Percentiles rank a stretch among this genome's conserved stretches.
Evolutionary conservation across 495 filamentous ascomycete genomes (phyloP).

Genomic region (Aspergillus biplanus): DNA sequence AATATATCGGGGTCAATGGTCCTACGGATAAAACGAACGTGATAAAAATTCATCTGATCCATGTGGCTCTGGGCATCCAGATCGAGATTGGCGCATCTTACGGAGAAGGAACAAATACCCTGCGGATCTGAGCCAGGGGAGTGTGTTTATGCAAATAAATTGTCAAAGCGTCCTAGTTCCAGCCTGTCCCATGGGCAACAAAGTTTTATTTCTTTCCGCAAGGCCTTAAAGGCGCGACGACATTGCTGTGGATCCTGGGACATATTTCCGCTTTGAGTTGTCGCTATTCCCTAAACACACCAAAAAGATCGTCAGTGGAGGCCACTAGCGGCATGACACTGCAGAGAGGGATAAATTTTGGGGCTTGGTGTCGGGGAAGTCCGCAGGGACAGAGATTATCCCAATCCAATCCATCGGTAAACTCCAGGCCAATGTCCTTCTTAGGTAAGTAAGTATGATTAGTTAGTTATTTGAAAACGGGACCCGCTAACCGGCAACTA

Average conservation of each 20-base stretch:
- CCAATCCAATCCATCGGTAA: neutral
- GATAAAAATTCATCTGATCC: neutral
- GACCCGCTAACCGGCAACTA: too few relatives aligned
- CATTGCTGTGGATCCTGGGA: neutral
- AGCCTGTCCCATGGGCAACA: neutral
- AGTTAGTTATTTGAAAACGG: neutral
- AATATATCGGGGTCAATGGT: neutral
- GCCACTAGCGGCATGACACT: conserved; percentile 2
- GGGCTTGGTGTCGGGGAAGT: neutral
- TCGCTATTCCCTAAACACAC: neutral
- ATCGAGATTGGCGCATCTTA: neutral
- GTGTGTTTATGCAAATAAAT: neutral
- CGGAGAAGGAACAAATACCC: conserved; percentile 2
- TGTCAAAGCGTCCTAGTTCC: neutral
- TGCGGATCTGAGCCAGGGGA: neutral
- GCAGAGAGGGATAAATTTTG: neutral
- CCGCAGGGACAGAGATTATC: neutral
- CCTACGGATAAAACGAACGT: neutral
- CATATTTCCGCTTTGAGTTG: neutral
- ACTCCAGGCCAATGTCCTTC: neutral
- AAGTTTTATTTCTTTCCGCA: neutral
- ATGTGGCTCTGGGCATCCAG: conserved; percentile 2
- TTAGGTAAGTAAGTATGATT: neutral
- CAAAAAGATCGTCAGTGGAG: conserved; percentile 4
- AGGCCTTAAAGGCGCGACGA: too few relatives aligned